Percentiles rank a stretch among this genome's conserved stretches.
Evolutionary conservation across 345 rosid species (phyloP).

Genomic region (Citrus inodora): DNA sequence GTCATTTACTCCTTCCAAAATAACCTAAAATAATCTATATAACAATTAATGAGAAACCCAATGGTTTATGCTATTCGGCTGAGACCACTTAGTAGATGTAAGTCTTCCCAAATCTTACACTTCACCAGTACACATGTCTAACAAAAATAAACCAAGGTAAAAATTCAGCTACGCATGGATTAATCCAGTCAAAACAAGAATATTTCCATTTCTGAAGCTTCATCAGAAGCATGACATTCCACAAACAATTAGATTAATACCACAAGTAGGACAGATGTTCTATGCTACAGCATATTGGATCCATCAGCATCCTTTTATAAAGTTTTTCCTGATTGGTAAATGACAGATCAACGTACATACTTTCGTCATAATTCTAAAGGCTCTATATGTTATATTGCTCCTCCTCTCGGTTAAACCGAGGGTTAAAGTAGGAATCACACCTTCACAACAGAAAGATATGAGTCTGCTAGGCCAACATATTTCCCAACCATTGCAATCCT

Average conservation of each 20-base stretch:
- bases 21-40: neutral
- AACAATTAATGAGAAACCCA: neutral
- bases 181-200: neutral
- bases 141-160: neutral
- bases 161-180: neutral
- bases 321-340: neutral
- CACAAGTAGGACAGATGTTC: neutral
- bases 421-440: conserved; percentile 26
- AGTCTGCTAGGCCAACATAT: conserved; percentile 88
- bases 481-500: conserved; percentile 97
- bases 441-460: conserved; percentile 94
- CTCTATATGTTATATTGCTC: neutral
- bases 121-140: neutral
- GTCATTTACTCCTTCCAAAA: neutral
- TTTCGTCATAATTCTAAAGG: neutral
- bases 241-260: neutral
- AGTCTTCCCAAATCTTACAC: neutral
- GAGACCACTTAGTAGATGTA: neutral
- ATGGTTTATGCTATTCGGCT: neutral
- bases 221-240: neutral
- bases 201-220: neutral
- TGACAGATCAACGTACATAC: neutral
- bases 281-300: neutral
- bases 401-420: neutral
- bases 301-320: neutral